Evolutionary conservation across 805 yeast genomes (phyloP), one percentile per base, ranked within the genome.

Genomic region (Maudiozyma saulgeensis): DNA sequence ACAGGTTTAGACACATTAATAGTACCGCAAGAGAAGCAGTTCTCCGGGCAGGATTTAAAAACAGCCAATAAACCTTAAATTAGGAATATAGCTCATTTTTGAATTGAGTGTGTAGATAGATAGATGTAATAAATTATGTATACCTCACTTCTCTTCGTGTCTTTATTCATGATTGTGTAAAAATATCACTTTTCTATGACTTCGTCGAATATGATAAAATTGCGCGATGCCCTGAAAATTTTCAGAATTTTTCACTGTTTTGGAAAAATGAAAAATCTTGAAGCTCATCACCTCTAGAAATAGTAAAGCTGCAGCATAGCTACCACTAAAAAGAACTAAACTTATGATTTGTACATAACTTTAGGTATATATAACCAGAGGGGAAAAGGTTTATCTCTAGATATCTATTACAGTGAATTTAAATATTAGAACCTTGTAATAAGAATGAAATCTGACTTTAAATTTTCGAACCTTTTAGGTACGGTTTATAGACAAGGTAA

Each of bases 401-500:
- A 28, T 4, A 28, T 28, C 21, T 37, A 37, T 13, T 37, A 2
- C 21, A 8, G 40, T 37, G 19, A 37, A 37, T 15, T 37, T 18
- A 16, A 37, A n/a, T 37, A 37, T 37, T 37, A n/a, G 8, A 18
- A 16, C 3, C 15, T 18, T 18, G 12, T 28, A 28, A 28, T 28
- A 35, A 41, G 4, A 46, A 87, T 88, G 96, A 87, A 82, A 71
- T 82, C 95, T n/a, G 95, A 87, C 69, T 88, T 84, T 65, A 72
- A 83, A 76, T 84, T 93, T 59, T 81, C 95, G 34, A 93, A 91
- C 68, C 73, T 93, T 32, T 71, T 93, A 58, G 99, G 99, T 28
- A 90, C 98, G 0, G 98, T 93, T 3, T 93, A 93, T 63, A 75
- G 95, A 45, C 87, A 84, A 62, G 99, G 98, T n/a, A 89, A 91